Percentiles rank a stretch among this genome's conserved stretches.
Evolutionary conservation across 352 stramenopile genomes (phyloP).

Genomic region (Nothophytophthora sp.): DNA sequence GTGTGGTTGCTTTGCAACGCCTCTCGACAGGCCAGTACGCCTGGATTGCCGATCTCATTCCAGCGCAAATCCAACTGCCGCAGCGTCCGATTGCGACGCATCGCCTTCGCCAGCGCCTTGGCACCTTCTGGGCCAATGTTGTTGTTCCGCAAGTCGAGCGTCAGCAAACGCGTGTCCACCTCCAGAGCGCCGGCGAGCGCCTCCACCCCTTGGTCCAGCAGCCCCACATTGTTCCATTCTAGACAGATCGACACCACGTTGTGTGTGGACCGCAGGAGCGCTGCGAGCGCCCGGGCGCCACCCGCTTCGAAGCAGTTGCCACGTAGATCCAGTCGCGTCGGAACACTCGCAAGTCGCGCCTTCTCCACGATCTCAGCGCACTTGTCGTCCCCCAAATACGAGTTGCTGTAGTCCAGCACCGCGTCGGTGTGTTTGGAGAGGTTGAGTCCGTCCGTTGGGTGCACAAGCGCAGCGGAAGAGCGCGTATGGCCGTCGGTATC

Average conservation of each 20-base stretch:
- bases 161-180: conserved; percentile 59
- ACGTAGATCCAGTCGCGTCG: conserved; percentile 60
- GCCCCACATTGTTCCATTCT: conserved; percentile 86
- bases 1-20: conserved; percentile 72
- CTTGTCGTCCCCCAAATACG: conserved; percentile 73
- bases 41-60: conserved; percentile 81
- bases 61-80: conserved; percentile 77
- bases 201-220: conserved; percentile 71
- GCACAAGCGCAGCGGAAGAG: not conserved
- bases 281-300: conserved; percentile 50
- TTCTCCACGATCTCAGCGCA: conserved; percentile 53
- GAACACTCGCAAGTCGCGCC: conserved; percentile 35
- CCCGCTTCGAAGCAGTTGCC: conserved; percentile 78
- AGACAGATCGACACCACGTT: conserved; percentile 62
- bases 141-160: conserved; percentile 86
- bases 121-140: conserved; percentile 77
- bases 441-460: conserved; percentile 1
- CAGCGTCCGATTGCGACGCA: conserved; percentile 66
- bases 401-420: conserved; percentile 75
- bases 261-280: conserved; percentile 53
- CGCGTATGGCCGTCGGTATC: not conserved
- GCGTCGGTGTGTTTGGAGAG: conserved; percentile 1
- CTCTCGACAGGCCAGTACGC: conserved; percentile 69
- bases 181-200: conserved; percentile 63
- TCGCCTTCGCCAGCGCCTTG: conserved; percentile 52